Percentiles rank a stretch among this genome's conserved stretches.
Conservation (phyloP, 805 yeast species). For the Ogataea pilisensis region DNA sequence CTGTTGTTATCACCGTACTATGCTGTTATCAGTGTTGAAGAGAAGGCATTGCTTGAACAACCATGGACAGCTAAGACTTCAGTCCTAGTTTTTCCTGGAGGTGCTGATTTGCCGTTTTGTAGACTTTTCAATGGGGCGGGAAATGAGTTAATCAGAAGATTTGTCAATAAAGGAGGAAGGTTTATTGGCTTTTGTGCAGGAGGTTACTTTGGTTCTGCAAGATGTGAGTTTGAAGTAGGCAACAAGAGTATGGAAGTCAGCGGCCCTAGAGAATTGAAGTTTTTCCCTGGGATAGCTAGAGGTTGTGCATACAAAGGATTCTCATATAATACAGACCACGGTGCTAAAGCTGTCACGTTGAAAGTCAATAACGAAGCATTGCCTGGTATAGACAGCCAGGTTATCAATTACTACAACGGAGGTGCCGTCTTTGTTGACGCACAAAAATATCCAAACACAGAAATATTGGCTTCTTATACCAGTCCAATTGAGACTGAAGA, state of each 20-base stretch:
- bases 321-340: slow-evolving; percentile 68
- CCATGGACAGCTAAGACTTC: slow-evolving; percentile 88
- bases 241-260: slow-evolving; percentile 67
- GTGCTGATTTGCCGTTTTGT: slow-evolving; percentile 91
- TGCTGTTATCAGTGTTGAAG: slow-evolving; percentile 73
- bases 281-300: slow-evolving; percentile 78
- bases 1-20: slow-evolving; percentile 78
- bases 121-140: slow-evolving; percentile 67
- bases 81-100: slow-evolving; percentile 87
- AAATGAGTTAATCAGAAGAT: slow-evolving; percentile 54
- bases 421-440: slow-evolving; percentile 87
- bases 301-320: slow-evolving; percentile 86
- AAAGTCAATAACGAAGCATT: slow-evolving; percentile 34
- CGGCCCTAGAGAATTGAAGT: slow-evolving; percentile 77
- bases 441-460: slow-evolving; percentile 51
- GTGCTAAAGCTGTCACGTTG: slow-evolving; percentile 60
- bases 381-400: slow-evolving; percentile 26
- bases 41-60: slow-evolving; percentile 60
- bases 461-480: slow-evolving; percentile 66
- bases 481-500: slow-evolving; percentile 51
- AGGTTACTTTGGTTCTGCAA: slow-evolving; percentile 73
- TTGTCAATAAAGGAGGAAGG: slow-evolving; percentile 74
- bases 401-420: slow-evolving; percentile 69
- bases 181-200: slow-evolving; percentile 95
- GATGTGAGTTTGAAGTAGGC: slow-evolving; percentile 84